Evolutionary conservation across 2,329 filamentous ascomycete genomes (phyloP).

Genomic region (Basipetospora chlamydospora): DNA sequence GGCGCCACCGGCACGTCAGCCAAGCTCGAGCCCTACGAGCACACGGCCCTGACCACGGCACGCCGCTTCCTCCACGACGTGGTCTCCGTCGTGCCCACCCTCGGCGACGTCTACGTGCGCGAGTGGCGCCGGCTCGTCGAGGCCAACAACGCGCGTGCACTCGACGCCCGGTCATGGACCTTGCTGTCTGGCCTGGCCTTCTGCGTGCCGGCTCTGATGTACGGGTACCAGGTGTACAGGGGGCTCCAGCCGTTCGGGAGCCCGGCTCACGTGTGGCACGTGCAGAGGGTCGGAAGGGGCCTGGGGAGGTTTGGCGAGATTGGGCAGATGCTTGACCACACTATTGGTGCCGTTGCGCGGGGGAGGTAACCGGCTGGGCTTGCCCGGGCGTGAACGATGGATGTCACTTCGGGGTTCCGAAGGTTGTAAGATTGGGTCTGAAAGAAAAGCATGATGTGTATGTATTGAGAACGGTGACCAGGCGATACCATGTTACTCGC

Average conservation of each 20-base stretch:
- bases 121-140: constrained; percentile 19
- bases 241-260: constrained; percentile 29
- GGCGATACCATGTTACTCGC: too few relatives aligned
- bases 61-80: constrained; percentile 17
- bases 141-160: constrained; percentile 17
- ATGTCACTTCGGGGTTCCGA: too few relatives aligned
- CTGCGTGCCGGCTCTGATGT: constrained; percentile 23
- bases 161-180: constrained; percentile 19
- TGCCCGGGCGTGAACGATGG: too few relatives aligned
- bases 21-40: constrained; percentile 8
- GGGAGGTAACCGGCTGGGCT: too few relatives aligned
- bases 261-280: constrained; percentile 27
- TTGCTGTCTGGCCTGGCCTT: constrained; percentile 19
- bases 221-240: constrained; percentile 24
- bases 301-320: constrained; percentile 31
- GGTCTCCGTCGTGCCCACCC: constrained; percentile 16
- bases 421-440: too few relatives aligned
- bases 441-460: too few relatives aligned
- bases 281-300: constrained; percentile 13
- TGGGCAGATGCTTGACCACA: constrained; percentile 26
- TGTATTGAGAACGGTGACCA: too few relatives aligned
- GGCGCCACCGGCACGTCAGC: constrained; percentile 17
- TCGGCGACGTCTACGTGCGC: constrained; percentile 15
- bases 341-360: constrained; percentile 5
- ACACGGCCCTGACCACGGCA: constrained; percentile 1